Conservation (phyloP, 2,329 filamentous ascomycete genomes). For the Massarina eburnea region DNA sequence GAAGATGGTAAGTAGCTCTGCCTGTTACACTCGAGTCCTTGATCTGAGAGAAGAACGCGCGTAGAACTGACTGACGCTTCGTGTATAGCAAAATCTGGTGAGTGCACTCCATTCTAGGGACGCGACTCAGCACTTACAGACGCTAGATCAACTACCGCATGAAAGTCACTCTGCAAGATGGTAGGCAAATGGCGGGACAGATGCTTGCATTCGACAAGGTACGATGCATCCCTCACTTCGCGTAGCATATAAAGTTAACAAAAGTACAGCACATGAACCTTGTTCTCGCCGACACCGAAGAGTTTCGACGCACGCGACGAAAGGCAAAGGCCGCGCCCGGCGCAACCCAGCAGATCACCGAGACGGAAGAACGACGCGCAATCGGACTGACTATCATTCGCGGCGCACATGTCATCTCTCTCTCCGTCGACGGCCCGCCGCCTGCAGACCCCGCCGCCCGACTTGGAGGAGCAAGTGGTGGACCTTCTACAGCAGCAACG, state of each 20-base stretch:
- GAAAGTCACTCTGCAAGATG: constrained; percentile 93
- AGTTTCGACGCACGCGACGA: constrained; percentile 36
- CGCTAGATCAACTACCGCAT: constrained; percentile 97
- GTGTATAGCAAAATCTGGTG: constrained; percentile 65
- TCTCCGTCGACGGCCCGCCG: constrained; percentile 93
- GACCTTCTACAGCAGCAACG: constrained; percentile 59
- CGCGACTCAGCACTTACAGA: constrained; percentile 22
- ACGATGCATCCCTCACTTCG: constrained; percentile 17
- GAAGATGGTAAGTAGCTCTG: constrained; percentile 84
- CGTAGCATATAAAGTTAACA: constrained; percentile 13
- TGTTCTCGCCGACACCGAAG: constrained; percentile 94
- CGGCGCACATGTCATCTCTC: constrained; percentile 89
- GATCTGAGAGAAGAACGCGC: constrained; percentile 46
- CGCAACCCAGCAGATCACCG: constrained; percentile 66
- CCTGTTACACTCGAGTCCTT: constrained; percentile 37
- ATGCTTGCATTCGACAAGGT: constrained; percentile 99
- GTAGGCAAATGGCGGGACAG: constrained; percentile 93
- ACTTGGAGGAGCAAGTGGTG: constrained; percentile 74
- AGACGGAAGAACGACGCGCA: constrained; percentile 96
- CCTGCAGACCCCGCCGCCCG: constrained; percentile 90
- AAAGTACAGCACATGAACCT: constrained; percentile 89
- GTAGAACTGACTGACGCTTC: constrained; percentile 45
- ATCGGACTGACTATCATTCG: constrained; percentile 92
- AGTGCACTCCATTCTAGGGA: constrained; percentile 38
- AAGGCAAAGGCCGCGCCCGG: constrained; percentile 68